A percentile compares a stretch with the other conserved stretches of the same genome.
Conservation (phyloP, 805 yeast genomes). For the Komagataella phaffii region DNA sequence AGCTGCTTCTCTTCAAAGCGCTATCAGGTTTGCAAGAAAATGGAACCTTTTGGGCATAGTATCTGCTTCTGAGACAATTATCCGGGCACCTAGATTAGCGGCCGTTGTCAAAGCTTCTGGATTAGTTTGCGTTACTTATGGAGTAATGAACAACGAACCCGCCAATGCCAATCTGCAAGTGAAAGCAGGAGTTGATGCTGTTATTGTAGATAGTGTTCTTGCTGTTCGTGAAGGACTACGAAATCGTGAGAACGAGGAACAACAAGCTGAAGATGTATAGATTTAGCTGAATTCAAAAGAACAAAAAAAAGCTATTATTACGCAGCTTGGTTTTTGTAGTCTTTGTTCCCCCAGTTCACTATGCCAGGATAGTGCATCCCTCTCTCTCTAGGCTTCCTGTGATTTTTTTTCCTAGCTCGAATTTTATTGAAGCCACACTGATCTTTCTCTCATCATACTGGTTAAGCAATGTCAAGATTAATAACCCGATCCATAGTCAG, state of each 20-base stretch:
- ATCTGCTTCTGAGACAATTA: conserved; percentile 73
- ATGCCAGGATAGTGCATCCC: neutral
- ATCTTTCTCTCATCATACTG: neutral
- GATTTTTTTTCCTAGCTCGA: neutral
- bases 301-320: too few species aligned
- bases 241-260: conserved; percentile 7
- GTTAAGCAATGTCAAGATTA: neutral
- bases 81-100: conserved; percentile 82
- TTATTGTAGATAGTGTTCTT: conserved; percentile 88
- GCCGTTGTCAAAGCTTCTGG: conserved; percentile 87
- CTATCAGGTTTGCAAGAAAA: conserved; percentile 76
- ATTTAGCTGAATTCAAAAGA: neutral
- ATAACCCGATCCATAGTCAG: neutral
- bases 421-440: neutral
- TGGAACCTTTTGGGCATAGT: conserved; percentile 92
- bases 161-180: conserved; percentile 73
- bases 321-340: too few species aligned
- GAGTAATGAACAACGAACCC: conserved; percentile 73
- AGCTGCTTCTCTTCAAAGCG: conserved; percentile 80
- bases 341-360: too few species aligned
- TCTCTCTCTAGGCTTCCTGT: neutral
- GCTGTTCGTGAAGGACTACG: conserved; percentile 80
- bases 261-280: neutral
- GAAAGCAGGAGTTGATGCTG: conserved; percentile 95
- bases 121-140: conserved; percentile 87